Conservation (phyloP, 1,284 basidiomycete species). For the Malassezia furfur region DNA sequence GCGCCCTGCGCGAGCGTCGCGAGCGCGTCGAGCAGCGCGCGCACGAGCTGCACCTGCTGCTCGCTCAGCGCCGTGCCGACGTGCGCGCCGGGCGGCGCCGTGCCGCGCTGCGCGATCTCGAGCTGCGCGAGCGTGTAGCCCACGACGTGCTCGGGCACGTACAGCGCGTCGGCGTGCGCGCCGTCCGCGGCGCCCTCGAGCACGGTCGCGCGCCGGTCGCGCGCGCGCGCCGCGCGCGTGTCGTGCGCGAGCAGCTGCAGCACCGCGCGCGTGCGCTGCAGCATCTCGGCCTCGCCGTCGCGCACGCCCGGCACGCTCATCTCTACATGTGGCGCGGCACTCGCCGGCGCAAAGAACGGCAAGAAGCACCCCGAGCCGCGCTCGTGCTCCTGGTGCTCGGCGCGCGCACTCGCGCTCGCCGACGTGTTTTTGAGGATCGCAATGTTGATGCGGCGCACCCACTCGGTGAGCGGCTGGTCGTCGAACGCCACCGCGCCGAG, state of each 20-base stretch:
- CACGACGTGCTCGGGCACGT: constrained; percentile 42
- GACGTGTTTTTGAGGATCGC: constrained; percentile 41
- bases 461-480: constrained; percentile 33
- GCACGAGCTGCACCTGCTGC: constrained; percentile 27
- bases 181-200: constrained; percentile 28
- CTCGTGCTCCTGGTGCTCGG: constrained; percentile 32
- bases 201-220: constrained; percentile 32
- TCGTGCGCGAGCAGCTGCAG: constrained; percentile 35
- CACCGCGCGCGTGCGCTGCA: constrained; percentile 38
- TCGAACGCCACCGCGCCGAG: constrained; percentile 20
- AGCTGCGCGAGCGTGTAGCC: constrained; percentile 45
- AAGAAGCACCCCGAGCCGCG: constrained; percentile 42
- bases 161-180: constrained; percentile 10
- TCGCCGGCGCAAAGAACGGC: constrained; percentile 26
- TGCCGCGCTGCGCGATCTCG: constrained; percentile 39
- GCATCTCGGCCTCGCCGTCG: constrained; percentile 26
- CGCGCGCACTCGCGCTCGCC: constrained; percentile 1
- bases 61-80: constrained; percentile 32
- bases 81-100: constrained; percentile 16
- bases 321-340: constrained; percentile 25
- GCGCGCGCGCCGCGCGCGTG: constrained; percentile 22
- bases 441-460: constrained; percentile 48
- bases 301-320: no score
- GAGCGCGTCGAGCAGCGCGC: constrained; percentile 33
- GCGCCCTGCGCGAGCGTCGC: constrained; percentile 25